Evolutionary conservation across 192 early-diverging fungal species (phyloP).

Genomic region (Backusella tarrabulga): DNA sequence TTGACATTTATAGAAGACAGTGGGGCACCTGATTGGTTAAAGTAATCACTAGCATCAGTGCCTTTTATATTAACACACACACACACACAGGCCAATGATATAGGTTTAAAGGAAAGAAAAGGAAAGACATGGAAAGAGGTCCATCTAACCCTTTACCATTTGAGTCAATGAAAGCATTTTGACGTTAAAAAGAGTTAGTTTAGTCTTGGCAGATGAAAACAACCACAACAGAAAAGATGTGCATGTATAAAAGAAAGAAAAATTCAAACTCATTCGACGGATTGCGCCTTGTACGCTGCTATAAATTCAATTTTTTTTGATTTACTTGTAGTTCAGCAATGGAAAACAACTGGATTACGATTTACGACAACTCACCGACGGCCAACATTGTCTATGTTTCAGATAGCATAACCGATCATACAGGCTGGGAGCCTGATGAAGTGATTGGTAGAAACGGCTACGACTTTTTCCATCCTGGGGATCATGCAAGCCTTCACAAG

Average conservation of each 20-base stretch:
- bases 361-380: constrained; percentile 42
- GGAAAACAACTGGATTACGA: constrained; percentile 41
- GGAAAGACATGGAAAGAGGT: too few species aligned
- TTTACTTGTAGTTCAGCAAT: background rate
- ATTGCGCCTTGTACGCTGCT: background rate
- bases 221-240: background rate
- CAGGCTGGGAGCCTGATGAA: constrained; percentile 50
- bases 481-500: constrained; percentile 28
- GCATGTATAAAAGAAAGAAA: background rate
- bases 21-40: background rate
- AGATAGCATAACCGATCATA: constrained; percentile 36
- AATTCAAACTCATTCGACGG: background rate
- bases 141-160: background rate
- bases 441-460: constrained; percentile 39
- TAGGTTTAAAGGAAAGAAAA: too few species aligned
- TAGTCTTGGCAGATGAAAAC: background rate
- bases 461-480: constrained; percentile 39
- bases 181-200: background rate
- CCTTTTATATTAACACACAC: too few species aligned
- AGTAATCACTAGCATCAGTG: background rate
- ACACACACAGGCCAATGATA: too few species aligned
- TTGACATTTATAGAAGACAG: background rate
- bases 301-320: background rate
- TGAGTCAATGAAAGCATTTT: background rate
- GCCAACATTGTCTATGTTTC: constrained; percentile 38